Evolutionary conservation across 2,329 filamentous ascomycete genomes (phyloP).

Genomic region (Helotiales sp.): DNA sequence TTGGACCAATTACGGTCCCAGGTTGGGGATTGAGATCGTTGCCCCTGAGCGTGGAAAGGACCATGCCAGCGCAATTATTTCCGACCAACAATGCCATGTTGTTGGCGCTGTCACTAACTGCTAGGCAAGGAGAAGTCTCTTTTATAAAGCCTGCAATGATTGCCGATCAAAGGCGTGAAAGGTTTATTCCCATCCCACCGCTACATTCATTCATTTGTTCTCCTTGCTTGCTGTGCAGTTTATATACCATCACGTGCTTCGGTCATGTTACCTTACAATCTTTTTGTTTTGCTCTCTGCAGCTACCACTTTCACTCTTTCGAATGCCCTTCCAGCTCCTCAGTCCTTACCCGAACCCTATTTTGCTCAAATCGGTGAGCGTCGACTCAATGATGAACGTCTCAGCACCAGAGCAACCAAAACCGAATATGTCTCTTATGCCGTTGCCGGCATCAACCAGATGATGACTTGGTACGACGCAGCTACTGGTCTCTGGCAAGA

Average conservation of each 20-base stretch:
- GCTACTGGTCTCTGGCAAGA: conserved; percentile 66
- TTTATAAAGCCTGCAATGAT: background rate
- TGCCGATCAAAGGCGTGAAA: conserved; percentile 1
- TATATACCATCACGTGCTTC: conserved; percentile 21
- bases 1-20: conserved; percentile 18
- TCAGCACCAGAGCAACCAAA: conserved; percentile 17
- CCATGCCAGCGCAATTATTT: conserved; percentile 21
- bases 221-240: conserved; percentile 3
- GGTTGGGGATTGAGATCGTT: background rate
- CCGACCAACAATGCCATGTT: conserved; percentile 20
- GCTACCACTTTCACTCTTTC: conserved; percentile 20
- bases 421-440: conserved; percentile 36
- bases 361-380: conserved; percentile 6
- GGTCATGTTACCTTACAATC: conserved; percentile 22
- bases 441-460: conserved; percentile 46
- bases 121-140: background rate
- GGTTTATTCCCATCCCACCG: conserved; percentile 1
- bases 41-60: conserved; percentile 10
- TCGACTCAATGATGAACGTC: conserved; percentile 14
- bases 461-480: conserved; percentile 66
- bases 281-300: conserved; percentile 19
- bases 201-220: conserved; percentile 10
- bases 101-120: background rate
- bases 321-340: conserved; percentile 15
- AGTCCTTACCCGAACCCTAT: conserved; percentile 13